phyloP scores from a whole-genome alignment of 2,329 filamentous ascomycete genomes.

The Periconia sp. region DNA sequence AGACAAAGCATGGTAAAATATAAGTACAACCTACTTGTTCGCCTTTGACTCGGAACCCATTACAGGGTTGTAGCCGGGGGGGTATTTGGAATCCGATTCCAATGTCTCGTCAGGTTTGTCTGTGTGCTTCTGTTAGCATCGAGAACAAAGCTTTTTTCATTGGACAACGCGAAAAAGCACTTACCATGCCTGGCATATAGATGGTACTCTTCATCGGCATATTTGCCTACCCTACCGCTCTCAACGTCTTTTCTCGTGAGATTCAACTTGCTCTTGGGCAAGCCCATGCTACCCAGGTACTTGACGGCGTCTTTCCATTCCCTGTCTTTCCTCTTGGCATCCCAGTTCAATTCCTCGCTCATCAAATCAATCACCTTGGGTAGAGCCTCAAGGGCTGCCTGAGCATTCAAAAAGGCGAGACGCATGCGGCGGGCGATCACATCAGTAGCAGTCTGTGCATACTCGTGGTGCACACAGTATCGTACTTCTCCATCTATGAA shows the following conservation, averaged over 20 bases:
- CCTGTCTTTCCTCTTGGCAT: constrained; percentile 66
- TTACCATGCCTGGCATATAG: constrained; percentile 54
- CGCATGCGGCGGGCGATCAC: constrained; percentile 83
- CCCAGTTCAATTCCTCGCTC: constrained; percentile 81
- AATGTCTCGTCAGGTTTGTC: constrained; percentile 58
- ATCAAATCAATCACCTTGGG: constrained; percentile 88
- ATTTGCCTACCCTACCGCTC: constrained; percentile 49
- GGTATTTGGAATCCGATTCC: constrained; percentile 52
- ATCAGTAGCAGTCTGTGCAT: constrained; percentile 87
- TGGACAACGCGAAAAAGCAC: constrained; percentile 16
- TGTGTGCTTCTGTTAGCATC: constrained; percentile 22
- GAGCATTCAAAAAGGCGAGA: constrained; percentile 86
- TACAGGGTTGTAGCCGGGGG: constrained; percentile 48
- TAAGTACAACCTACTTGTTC: constrained; percentile 49
- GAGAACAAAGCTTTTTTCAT: neutral
- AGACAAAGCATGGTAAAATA: neutral
- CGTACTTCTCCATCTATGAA: constrained; percentile 91
- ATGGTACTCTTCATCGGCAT: constrained; percentile 51
- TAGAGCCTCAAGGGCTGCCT: constrained; percentile 83
- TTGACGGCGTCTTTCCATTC: constrained; percentile 75
- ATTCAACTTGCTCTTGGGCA: constrained; percentile 58
- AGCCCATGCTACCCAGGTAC: constrained; percentile 64
- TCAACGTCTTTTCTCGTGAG: constrained; percentile 62
- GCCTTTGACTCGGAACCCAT: constrained; percentile 47
- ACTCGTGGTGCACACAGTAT: constrained; percentile 86